These are phyloP conservation scores for Nicotiana rustica DNA, from an alignment of 305 asterid genomes.

Conservation along the genomic window DNA sequence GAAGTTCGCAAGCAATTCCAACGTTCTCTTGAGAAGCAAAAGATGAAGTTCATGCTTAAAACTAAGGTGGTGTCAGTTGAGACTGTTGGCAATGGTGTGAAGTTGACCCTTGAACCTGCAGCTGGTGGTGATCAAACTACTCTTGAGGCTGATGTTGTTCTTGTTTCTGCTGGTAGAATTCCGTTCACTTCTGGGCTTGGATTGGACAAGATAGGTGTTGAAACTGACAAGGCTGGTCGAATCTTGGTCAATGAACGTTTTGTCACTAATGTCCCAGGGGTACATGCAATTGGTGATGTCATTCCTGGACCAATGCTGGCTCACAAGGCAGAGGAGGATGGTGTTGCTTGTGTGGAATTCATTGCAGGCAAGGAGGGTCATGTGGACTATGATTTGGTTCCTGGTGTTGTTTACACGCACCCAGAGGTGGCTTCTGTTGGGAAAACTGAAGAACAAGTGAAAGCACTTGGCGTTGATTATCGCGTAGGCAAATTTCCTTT, in stretches of 20 bases:
- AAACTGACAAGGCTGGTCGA: conserved; percentile 88
- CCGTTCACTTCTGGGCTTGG: conserved; percentile 90
- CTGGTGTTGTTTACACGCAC: conserved; percentile 93
- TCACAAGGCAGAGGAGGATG: conserved; percentile 98
- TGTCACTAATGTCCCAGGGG: conserved; percentile 74
- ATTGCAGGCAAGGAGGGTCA: conserved; percentile 95
- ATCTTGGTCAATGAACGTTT: conserved; percentile 74
- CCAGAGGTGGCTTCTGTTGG: conserved; percentile 99
- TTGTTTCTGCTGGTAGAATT: conserved; percentile 92
- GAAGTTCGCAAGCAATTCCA: conserved; percentile 90
- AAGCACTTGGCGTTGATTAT: conserved; percentile 73
- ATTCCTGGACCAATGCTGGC: conserved; percentile 99
- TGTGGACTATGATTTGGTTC: conserved; percentile 96
- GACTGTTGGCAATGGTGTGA: conserved; percentile 67
- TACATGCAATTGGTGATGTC: conserved; percentile 92
- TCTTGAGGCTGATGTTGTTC: conserved; percentile 91
- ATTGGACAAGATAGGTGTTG: conserved; percentile 85
- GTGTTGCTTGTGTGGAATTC: conserved; percentile 91
- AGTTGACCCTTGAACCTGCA: conserved; percentile 82
- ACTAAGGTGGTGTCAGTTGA: conserved; percentile 98
- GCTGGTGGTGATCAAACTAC: conserved; percentile 86
- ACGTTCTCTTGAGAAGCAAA: conserved; percentile 94
- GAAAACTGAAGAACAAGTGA: conserved; percentile 97
- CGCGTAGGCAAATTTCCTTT: conserved; percentile 93
- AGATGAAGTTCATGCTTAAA: conserved; percentile 92